Base-by-base conservation (phyloP, 2,329 filamentous ascomycete species). In the Didymella pomorum region DNA sequence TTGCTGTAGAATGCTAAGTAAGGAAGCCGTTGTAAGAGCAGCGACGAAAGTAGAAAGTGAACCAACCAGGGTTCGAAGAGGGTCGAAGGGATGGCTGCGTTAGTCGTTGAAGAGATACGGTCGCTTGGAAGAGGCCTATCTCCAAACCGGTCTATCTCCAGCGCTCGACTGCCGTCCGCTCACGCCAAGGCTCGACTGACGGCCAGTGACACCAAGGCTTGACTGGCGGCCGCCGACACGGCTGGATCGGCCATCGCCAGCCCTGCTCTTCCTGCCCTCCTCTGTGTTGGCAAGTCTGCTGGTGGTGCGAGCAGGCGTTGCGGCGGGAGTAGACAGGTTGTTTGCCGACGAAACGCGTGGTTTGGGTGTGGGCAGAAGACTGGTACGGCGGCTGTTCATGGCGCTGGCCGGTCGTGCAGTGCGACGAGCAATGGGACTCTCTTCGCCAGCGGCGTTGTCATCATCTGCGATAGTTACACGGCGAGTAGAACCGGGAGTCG, bases 311-410 rank as follows among this genome's bases (percentile, higher is more conserved):
- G 62, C 65, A 16, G 67, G 60, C 2, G 66, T 62, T 10, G 56
- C 33, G 16, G 60, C 56, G 28, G 56, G 57, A 5, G 52, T 37
- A 9, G 65, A 60, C 20, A 65, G 25, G 29, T 61, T 65, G 3
- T 67, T 66, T 28, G 63, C 62, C 31, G 69, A 72, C 10, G 62
- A 43, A 9, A 67, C 70, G 37, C 69, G 70, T 43, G 68, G 62
- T 35, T 71, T 75, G 6, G 71, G 68, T 18, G 64, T 64, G 23
- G 69, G 69, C 12, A 76, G 64, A 21, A 75, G 59, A 46, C 72
- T 74, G 28, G 47, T 65, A 33, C 73, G 69, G 14, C 73, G 73
- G 43, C 61, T 71, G 41, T 66, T 71, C 63, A 72, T 59, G 4
- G 67, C 68, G 52, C 74, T 76, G 4, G 69, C 52, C 29, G 73